Evolutionary conservation across 441 rosid species (phyloP).

Genomic region (Erodium texanum): DNA sequence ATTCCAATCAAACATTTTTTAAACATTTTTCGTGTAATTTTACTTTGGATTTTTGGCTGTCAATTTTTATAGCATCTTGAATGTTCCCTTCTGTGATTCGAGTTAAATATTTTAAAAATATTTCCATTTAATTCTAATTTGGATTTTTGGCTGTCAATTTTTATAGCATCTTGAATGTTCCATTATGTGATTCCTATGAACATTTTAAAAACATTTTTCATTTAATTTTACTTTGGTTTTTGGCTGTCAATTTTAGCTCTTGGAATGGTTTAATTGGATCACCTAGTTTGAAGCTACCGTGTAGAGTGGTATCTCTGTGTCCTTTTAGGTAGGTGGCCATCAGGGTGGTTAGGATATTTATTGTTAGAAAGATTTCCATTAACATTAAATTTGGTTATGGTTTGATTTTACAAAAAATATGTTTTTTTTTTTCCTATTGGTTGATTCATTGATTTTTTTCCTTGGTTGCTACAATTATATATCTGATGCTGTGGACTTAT

Average conservation of each 20-base stretch:
- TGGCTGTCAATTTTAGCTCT: neutral
- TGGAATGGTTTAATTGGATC: neutral
- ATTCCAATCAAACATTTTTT: too few relatives aligned
- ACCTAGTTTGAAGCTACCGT: neutral
- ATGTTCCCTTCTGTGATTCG: too few relatives aligned
- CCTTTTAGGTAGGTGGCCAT: neutral
- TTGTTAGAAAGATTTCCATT: neutral
- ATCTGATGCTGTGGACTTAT: neutral
- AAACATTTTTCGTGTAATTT: too few relatives aligned
- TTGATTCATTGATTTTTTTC: neutral
- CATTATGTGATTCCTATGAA: neutral
- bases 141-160: too few relatives aligned
- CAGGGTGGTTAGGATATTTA: neutral
- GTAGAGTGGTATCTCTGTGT: neutral
- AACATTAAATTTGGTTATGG: neutral
- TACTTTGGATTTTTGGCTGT: too few relatives aligned
- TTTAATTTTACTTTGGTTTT: too few relatives aligned
- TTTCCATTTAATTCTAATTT: too few relatives aligned
- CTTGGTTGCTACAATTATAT: neutral
- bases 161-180: neutral
- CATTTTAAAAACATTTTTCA: too few relatives aligned
- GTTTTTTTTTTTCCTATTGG: neutral
- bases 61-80: too few relatives aligned
- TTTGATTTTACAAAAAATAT: neutral
- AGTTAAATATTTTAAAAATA: too few relatives aligned